These are phyloP conservation scores for Discostella stelligeroides DNA, from an alignment of 108 stramenopile species.

Conservation along the genomic window DNA sequence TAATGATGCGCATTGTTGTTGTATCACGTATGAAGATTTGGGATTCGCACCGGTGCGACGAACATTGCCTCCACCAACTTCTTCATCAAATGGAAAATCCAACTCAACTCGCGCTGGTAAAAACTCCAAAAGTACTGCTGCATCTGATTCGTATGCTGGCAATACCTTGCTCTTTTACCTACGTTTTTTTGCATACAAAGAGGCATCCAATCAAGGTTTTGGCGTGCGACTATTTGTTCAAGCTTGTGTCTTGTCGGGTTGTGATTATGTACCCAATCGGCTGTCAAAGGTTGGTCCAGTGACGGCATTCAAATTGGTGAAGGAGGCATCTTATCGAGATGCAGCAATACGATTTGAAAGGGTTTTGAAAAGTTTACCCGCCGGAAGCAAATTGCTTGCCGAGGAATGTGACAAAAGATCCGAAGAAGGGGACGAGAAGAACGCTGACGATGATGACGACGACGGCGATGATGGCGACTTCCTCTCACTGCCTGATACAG, in stretches of 20 bases:
- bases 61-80: constrained; percentile 18
- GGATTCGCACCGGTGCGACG: constrained; percentile 40
- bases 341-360: constrained; percentile 54
- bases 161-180: constrained; percentile 54
- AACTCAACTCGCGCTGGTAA: constrained; percentile 1
- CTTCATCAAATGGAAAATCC: constrained; percentile 7
- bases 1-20: constrained; percentile 18
- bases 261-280: constrained; percentile 88
- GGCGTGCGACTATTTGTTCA: constrained; percentile 90
- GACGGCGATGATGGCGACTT: constrained; percentile 12
- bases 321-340: constrained; percentile 61
- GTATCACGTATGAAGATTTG: constrained; percentile 39
- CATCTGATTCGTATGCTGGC: constrained; percentile 22
- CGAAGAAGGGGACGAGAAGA: constrained; percentile 23
- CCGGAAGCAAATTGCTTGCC: constrained; percentile 36
- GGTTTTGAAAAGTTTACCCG: constrained; percentile 48
- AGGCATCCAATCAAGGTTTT: constrained; percentile 55
- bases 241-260: constrained; percentile 93
- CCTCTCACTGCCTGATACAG: constrained; percentile 3
- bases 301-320: constrained; percentile 86
- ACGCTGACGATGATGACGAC: constrained; percentile 22
- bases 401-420: constrained; percentile 7
- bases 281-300: constrained; percentile 89
- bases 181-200: constrained; percentile 47
- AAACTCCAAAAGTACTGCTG: constrained; percentile 5